Conservation (phyloP, 495 filamentous ascomycete species). For the Parathielavia appendiculata region DNA sequence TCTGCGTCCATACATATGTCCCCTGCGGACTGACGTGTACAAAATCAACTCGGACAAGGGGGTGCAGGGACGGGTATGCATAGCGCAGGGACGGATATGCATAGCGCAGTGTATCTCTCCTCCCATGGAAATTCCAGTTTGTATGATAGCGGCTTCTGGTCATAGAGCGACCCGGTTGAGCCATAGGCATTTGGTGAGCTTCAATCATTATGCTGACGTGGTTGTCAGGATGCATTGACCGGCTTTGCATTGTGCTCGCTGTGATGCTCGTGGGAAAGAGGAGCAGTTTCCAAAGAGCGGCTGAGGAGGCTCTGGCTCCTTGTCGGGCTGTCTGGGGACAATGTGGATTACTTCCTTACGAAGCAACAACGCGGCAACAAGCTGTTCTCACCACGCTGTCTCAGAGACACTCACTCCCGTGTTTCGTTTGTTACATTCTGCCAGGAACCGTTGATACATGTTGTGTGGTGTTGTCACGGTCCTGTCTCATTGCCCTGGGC, state of each 20-base stretch:
- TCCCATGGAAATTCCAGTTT: slow-evolving; percentile 26
- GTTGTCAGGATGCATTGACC: background rate
- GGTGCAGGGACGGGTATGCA: slow-evolving; percentile 25
- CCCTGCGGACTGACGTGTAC: slow-evolving; percentile 25
- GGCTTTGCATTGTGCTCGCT: background rate
- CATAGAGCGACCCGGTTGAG: slow-evolving; percentile 28
- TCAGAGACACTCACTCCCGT: no score
- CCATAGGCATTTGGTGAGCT: slow-evolving; percentile 15
- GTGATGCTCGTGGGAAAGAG: background rate
- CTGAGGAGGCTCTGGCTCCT: no score
- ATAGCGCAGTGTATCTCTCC: slow-evolving; percentile 37
- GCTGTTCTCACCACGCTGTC: no score
- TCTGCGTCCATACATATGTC: slow-evolving; percentile 21
- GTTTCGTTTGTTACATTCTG: no score
- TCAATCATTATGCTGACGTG: slow-evolving; percentile 6
- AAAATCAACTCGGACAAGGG: slow-evolving; percentile 10
- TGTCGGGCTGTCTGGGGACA: background rate
- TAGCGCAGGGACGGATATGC: slow-evolving; percentile 31
- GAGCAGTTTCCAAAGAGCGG: background rate
- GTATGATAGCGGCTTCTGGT: slow-evolving; percentile 32
- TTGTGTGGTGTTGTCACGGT: no score
- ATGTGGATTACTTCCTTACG: background rate
- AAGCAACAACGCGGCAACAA: no score
- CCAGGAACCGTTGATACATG: no score
- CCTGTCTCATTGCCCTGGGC: no score